Percentiles rank a stretch among this genome's conserved stretches.
phyloP scores from a whole-genome alignment of 148 eudicot species.

The Cornus kousa region DNA sequence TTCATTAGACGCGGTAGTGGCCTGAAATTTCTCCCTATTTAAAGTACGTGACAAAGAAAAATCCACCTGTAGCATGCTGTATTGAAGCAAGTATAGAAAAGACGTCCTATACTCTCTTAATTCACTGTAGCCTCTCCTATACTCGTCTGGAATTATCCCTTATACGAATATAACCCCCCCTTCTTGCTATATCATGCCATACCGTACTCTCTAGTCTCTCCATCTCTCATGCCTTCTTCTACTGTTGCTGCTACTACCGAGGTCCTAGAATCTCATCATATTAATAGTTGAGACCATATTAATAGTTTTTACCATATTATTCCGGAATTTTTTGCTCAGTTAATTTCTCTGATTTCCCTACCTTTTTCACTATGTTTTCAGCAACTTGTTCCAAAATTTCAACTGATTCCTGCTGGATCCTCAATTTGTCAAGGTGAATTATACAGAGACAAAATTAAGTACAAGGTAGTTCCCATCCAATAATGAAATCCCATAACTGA shows the following conservation, averaged over 20 bases:
- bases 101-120: slow-evolving; percentile 29
- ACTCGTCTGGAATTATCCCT: too few species aligned
- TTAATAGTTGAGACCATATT: too few species aligned
- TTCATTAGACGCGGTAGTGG: background rate
- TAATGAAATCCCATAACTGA: background rate
- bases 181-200: too few species aligned
- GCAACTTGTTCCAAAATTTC: background rate
- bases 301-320: background rate
- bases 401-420: background rate
- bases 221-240: too few species aligned
- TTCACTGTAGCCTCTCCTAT: too few species aligned
- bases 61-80: slow-evolving; percentile 51
- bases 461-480: background rate
- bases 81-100: slow-evolving; percentile 65
- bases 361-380: background rate
- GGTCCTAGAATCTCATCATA: too few species aligned
- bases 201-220: too few species aligned
- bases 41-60: too few species aligned
- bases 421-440: background rate
- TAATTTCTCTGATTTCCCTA: background rate
- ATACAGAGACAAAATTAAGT: background rate
- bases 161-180: too few species aligned
- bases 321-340: background rate
- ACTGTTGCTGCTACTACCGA: too few species aligned
- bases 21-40: background rate